These are phyloP conservation scores for Chaetomium tenue DNA, from an alignment of 495 filamentous ascomycete species.

Conservation along the genomic window DNA sequence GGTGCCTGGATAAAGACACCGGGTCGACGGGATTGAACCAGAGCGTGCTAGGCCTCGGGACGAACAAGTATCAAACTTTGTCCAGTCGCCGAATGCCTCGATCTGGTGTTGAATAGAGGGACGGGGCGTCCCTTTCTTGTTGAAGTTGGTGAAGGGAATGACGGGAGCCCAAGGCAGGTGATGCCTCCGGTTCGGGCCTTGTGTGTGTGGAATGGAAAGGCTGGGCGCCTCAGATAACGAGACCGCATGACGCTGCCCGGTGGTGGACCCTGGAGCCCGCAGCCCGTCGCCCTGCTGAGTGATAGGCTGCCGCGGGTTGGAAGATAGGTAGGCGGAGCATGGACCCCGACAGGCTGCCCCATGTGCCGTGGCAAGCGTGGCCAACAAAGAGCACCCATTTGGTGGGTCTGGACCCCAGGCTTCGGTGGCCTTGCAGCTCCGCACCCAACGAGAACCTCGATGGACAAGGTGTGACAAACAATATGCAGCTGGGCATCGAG, in stretches of 20 bases:
- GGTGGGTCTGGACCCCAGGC: conserved; percentile 9
- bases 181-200: conserved; percentile 9
- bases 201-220: conserved; percentile 1
- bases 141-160: background rate
- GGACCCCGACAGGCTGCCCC: background rate
- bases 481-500: background rate
- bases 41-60: background rate
- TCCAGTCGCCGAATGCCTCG: background rate
- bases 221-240: background rate
- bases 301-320: conserved; percentile 8
- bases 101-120: conserved; percentile 14
- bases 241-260: conserved; percentile 14
- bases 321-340: background rate
- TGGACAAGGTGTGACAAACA: background rate
- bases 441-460: conserved; percentile 7
- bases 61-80: conserved; percentile 1
- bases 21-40: conserved; percentile 9
- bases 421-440: conserved; percentile 12
- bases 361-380: background rate
- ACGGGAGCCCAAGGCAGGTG: background rate
- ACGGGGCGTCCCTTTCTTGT: conserved; percentile 8
- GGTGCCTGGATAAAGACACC: conserved; percentile 21
- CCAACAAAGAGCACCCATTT: conserved; percentile 1
- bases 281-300: conserved; percentile 10
- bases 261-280: background rate